A percentile compares a stretch with the other conserved stretches of the same genome.
These are phyloP conservation scores for Colletotrichum liriopes DNA, from an alignment of 2,329 filamentous ascomycete genomes.

Conservation along the genomic window DNA sequence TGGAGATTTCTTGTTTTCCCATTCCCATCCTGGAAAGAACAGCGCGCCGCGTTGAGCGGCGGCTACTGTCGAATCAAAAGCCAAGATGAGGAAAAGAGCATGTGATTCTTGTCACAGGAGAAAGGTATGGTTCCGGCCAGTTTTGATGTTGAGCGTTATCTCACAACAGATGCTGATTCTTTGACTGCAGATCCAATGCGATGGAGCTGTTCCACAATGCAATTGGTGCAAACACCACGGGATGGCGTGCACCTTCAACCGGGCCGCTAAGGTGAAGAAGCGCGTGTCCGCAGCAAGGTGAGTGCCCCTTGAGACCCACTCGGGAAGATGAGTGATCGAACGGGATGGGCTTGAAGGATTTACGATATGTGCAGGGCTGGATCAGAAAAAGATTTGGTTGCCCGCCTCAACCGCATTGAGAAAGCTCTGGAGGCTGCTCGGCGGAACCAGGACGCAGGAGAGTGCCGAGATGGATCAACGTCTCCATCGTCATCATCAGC, in stretches of 20 bases:
- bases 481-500: constrained; percentile 31
- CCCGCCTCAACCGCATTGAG: constrained; percentile 59
- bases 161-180: constrained; percentile 25
- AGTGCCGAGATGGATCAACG: constrained; percentile 19
- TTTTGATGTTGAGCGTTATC: not conserved
- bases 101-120: constrained; percentile 66
- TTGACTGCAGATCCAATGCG: constrained; percentile 64
- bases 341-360: constrained; percentile 5
- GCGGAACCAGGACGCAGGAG: constrained; percentile 29
- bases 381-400: constrained; percentile 50
- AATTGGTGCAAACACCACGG: constrained; percentile 67
- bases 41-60: constrained; percentile 30
- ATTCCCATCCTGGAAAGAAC: not conserved
- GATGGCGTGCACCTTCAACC: constrained; percentile 62
- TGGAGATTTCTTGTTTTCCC: not conserved
- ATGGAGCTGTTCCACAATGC: constrained; percentile 59
- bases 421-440: constrained; percentile 51
- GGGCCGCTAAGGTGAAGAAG: constrained; percentile 40
- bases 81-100: constrained; percentile 52
- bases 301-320: constrained; percentile 4
- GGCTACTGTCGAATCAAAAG: constrained; percentile 28
- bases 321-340: not conserved
- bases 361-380: constrained; percentile 40
- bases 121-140: constrained; percentile 56
- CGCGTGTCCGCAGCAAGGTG: constrained; percentile 32